Conservation (phyloP, 169 alveolate genomes). For the Besnoitia besnoiti region DNA sequence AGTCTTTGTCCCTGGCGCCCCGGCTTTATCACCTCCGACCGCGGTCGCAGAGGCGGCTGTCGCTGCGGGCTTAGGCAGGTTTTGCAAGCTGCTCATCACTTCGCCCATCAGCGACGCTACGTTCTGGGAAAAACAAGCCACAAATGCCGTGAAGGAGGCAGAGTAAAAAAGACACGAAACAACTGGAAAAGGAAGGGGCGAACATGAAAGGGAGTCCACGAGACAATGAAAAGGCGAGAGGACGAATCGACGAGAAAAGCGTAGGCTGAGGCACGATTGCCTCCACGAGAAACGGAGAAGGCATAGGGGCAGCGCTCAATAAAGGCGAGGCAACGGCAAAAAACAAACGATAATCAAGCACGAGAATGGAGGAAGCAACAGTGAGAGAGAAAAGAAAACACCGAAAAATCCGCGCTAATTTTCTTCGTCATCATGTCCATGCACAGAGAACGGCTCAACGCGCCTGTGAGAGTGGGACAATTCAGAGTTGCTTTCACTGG, state of each 20-base stretch:
- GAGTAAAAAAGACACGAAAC: background rate
- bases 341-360: background rate
- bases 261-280: too few species aligned
- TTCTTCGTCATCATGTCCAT: too few species aligned
- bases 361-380: background rate
- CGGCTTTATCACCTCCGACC: background rate
- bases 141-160: background rate
- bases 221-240: too few species aligned
- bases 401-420: background rate
- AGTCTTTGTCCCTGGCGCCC: background rate
- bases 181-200: background rate
- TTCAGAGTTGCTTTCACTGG: too few species aligned
- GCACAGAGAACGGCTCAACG: too few species aligned
- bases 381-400: background rate
- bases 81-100: slow-evolving; percentile 23
- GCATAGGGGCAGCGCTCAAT: background rate
- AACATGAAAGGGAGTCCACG: too few species aligned
- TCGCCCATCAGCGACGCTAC: slow-evolving; percentile 22
- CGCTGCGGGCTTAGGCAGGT: background rate
- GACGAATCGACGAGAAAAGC: too few species aligned
- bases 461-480: too few species aligned
- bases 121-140: background rate
- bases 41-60: background rate
- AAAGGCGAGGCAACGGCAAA: background rate
- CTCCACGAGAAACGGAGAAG: too few species aligned